These are phyloP conservation scores for Endocalyx cinctus DNA, from an alignment of 2,329 filamentous ascomycete genomes.

Conservation along the genomic window DNA sequence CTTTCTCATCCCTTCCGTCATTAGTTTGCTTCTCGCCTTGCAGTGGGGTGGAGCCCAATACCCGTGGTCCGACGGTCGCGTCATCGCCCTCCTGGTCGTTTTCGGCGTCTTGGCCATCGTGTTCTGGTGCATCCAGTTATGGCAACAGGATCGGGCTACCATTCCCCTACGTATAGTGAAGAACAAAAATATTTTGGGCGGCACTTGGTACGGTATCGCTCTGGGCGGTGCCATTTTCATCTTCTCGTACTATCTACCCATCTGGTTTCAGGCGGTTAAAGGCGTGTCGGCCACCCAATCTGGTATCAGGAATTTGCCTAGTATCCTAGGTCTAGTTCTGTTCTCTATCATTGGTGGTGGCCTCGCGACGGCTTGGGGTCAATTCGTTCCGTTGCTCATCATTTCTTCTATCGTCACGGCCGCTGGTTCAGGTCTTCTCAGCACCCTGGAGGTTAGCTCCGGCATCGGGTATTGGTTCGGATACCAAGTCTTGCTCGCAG, in stretches of 20 bases:
- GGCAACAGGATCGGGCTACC: constrained; percentile 6
- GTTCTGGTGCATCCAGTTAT: constrained; percentile 3
- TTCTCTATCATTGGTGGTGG: constrained; percentile 6
- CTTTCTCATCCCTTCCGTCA: constrained; percentile 17
- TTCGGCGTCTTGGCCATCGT: constrained; percentile 1
- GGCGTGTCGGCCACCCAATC: constrained; percentile 7
- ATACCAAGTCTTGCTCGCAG: constrained; percentile 51
- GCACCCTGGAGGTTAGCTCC: constrained; percentile 44
- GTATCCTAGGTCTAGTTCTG: constrained; percentile 6
- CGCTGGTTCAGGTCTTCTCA: constrained; percentile 50
- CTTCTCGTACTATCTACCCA: constrained; percentile 6
- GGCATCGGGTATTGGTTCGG: constrained; percentile 52
- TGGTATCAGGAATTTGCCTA: constrained; percentile 7
- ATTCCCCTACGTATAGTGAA: no score
- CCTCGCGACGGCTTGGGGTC: constrained; percentile 35
- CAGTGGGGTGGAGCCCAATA: constrained; percentile 22
- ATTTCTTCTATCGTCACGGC: constrained; percentile 31
- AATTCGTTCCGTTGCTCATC: constrained; percentile 40
- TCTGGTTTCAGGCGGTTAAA: constrained; percentile 11
- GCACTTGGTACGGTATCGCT: constrained; percentile 7
- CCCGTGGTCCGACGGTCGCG: constrained; percentile 3
- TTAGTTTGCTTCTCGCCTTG: constrained; percentile 20
- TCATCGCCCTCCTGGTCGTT: constrained; percentile 8
- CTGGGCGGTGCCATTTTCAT: constrained; percentile 1
- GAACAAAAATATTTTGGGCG: no score